These are phyloP conservation scores for Dichomitus squalens DNA, from an alignment of 1,284 basidiomycete species.

Conservation along the genomic window DNA sequence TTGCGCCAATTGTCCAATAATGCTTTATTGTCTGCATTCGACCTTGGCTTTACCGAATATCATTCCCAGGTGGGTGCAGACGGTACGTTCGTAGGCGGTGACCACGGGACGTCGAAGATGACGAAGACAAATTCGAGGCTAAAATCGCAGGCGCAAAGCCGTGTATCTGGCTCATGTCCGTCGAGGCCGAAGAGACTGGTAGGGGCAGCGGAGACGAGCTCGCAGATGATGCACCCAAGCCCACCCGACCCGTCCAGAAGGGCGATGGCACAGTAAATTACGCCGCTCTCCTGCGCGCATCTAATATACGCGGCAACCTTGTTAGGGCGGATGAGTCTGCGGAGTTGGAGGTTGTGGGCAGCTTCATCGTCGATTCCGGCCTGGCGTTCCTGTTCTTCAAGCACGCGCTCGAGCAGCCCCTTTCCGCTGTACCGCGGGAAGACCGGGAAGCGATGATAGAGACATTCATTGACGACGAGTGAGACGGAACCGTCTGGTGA, in stretches of 20 bases:
- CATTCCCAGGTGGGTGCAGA: not conserved
- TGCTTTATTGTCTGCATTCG: not conserved
- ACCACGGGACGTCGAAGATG: slow-evolving; percentile 1
- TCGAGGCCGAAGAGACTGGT: not conserved
- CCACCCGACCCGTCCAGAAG: not conserved
- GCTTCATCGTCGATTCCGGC: not conserved
- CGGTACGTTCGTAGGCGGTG: not conserved
- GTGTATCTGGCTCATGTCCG: slow-evolving; percentile 8
- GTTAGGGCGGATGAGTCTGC: not conserved
- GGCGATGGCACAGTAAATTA: not conserved
- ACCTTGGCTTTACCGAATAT: not conserved
- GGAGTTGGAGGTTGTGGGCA: not conserved
- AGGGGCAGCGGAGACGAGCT: not conserved
- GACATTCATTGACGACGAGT: not conserved
- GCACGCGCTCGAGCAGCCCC: not conserved
- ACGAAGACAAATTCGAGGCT: slow-evolving; percentile 14
- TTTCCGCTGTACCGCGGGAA: not conserved
- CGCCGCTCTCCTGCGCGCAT: not conserved
- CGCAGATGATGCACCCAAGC: not conserved
- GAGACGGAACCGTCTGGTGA: not conserved
- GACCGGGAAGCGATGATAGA: not conserved
- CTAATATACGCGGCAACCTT: not conserved
- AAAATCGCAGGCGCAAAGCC: slow-evolving; percentile 10
- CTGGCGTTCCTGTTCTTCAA: not conserved
- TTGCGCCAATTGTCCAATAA: not conserved